Evolutionary conservation across 768 basidiomycete species (phyloP).

Genomic region (Lactarius sp.): DNA sequence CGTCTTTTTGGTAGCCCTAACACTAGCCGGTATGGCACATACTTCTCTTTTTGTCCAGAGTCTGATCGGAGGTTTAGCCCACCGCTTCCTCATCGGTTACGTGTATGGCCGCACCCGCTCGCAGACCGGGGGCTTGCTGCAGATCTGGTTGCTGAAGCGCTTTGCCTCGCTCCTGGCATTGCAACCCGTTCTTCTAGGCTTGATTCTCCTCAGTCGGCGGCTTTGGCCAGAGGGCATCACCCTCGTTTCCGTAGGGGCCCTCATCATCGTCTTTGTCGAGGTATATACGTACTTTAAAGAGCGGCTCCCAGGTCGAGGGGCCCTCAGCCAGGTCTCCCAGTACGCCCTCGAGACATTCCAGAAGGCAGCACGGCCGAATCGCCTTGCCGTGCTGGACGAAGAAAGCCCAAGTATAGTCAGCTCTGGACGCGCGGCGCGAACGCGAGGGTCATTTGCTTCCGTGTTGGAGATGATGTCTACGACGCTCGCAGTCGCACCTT

Average conservation of each 20-base stretch:
- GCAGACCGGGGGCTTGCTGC: constrained; percentile 68
- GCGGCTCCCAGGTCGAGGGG: constrained; percentile 42
- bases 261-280: constrained; percentile 58
- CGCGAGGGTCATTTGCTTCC: constrained; percentile 71
- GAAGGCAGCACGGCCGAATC: constrained; percentile 39
- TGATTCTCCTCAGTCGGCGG: constrained; percentile 59
- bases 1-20: constrained; percentile 56
- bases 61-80: constrained; percentile 42
- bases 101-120: constrained; percentile 69
- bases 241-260: constrained; percentile 50
- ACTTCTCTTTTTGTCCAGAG: background rate
- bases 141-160: constrained; percentile 70
- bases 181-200: constrained; percentile 70
- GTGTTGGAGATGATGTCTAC: constrained; percentile 83
- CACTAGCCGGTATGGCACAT: constrained; percentile 52
- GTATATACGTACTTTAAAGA: constrained; percentile 48
- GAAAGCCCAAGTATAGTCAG: constrained; percentile 48
- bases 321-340: constrained; percentile 51
- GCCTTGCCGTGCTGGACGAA: constrained; percentile 40
- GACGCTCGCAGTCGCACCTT: constrained; percentile 70
- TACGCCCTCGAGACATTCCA: constrained; percentile 55
- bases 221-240: constrained; percentile 72
- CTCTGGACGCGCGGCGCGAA: constrained; percentile 34
- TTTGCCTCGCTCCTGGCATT: constrained; percentile 66
- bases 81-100: constrained; percentile 74